Percentiles rank a stretch among this genome's conserved stretches.
These are phyloP conservation scores for Mycena albidolilacea DNA, from an alignment of 768 basidiomycete genomes.

Conservation along the genomic window DNA sequence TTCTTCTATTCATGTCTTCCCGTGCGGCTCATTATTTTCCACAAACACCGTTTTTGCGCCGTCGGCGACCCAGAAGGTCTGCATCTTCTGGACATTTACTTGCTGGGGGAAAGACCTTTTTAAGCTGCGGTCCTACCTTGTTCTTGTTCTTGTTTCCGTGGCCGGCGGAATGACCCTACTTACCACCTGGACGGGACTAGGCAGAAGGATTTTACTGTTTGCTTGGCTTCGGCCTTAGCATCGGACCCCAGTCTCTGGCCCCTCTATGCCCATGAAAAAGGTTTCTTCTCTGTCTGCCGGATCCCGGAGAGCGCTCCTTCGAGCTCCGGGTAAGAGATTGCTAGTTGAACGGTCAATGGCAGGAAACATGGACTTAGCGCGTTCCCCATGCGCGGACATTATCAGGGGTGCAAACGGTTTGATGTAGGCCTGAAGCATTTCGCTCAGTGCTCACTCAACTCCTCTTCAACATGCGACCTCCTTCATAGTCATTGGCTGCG, in stretches of 20 bases:
- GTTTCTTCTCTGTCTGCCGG: not conserved
- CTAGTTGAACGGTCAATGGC: not conserved
- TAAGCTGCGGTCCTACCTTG: not conserved
- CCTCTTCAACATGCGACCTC: not conserved
- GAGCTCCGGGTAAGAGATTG: slow-evolving; percentile 1
- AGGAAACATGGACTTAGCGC: not conserved
- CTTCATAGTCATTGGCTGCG: not conserved
- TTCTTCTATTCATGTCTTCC: too few relatives aligned
- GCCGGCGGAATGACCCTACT: not conserved
- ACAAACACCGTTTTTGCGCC: too few relatives aligned
- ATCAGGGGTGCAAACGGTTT: not conserved
- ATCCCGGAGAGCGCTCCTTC: not conserved
- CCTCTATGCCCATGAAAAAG: not conserved
- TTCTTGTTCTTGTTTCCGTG: slow-evolving; percentile 7
- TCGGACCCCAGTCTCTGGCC: not conserved
- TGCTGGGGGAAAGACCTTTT: not conserved
- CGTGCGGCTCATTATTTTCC: too few relatives aligned
- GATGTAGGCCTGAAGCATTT: slow-evolving; percentile 1
- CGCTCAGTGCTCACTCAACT: not conserved
- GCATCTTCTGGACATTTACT: too few relatives aligned
- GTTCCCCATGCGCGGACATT: not conserved
- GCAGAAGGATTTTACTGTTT: slow-evolving; percentile 8
- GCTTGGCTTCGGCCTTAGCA: not conserved
- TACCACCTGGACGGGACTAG: not conserved
- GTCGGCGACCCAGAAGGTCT: too few relatives aligned